Evolutionary conservation across 257 asterid genomes (phyloP).

Genomic region (Jacaranda mimosifolia): DNA sequence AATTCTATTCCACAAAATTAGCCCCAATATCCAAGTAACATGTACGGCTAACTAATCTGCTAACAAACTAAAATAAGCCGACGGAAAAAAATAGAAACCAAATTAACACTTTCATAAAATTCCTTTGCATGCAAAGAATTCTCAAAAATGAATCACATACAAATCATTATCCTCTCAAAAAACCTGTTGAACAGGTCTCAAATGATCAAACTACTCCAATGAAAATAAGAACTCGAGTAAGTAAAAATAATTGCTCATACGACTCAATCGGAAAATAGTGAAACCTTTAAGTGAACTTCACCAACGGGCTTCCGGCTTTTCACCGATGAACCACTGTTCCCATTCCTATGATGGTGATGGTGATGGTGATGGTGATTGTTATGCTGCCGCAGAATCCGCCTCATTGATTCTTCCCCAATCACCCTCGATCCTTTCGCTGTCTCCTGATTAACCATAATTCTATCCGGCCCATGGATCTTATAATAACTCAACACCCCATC

Average conservation of each 20-base stretch:
- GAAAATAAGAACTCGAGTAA: not conserved
- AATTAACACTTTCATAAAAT: not conserved
- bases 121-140: constrained; percentile 3
- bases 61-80: not conserved
- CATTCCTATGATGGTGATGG: constrained; percentile 44
- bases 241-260: constrained; percentile 10
- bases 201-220: constrained; percentile 17
- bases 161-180: not conserved
- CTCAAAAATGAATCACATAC: not conserved
- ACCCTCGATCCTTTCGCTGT: constrained; percentile 80
- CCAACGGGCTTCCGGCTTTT: constrained; percentile 76
- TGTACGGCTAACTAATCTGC: constrained; percentile 16
- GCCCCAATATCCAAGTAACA: constrained; percentile 5
- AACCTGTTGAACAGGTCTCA: constrained; percentile 1
- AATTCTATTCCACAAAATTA: not conserved
- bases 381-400: constrained; percentile 58
- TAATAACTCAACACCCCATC: constrained; percentile 95
- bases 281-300: constrained; percentile 96
- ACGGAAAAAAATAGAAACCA: not conserved
- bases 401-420: constrained; percentile 83
- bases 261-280: constrained; percentile 7
- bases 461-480: constrained; percentile 94
- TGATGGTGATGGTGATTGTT: constrained; percentile 34
- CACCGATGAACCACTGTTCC: constrained; percentile 40
- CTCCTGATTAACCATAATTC: constrained; percentile 64